Base-by-base conservation (phyloP, 2,329 filamentous ascomycete species). In the Podosphaera fusca region DNA sequence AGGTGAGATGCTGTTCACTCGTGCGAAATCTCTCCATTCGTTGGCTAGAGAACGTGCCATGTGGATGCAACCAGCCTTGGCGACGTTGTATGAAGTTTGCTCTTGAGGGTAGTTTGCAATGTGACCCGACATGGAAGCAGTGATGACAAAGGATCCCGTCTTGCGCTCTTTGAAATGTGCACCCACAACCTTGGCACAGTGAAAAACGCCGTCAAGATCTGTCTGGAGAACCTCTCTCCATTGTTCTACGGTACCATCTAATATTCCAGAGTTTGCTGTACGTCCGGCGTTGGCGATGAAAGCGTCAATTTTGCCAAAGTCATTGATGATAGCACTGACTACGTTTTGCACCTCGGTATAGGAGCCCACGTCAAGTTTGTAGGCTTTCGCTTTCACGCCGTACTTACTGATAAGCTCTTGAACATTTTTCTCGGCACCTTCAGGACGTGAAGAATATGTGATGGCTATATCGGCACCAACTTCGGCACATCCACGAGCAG, bases 221-320 rank as follows among this genome's bases (percentile, higher is more conserved):
- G 80, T 81, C 66, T 81, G 73, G 66, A 84, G 74, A 63, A 84
- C 80, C 55, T 67, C 64, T 42, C 79, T 76, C 80, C 82, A 87
- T 63, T 78, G 78, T 67, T 82, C 73, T 56, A 84, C 76, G 54
- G 76, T 73, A 61, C 79, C 80, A 60, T 87, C 83, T 54, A 86
- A 73, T 65, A 86, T 75, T 58, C 82, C 83, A 57, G 71, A 72
- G 70, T 82, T 76, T 62, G 83, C 82, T 4, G 84, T 85, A 60
- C 79, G 77, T 58, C 84, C 84, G 29, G 84, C 82, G 69, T 84
- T 84, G 69, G 80, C 80, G 61, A 83, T 76, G 70, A 82, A 81
- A 63, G 75, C 76, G 64, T 83, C 79, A 64, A 83, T 76, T 70
- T 80, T 75, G 69, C 79, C 79, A 51, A 88, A 89, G 66, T 89